phyloP scores from a whole-genome alignment of 208 protist genomes.

The Wallacemonas sp. region DNA sequence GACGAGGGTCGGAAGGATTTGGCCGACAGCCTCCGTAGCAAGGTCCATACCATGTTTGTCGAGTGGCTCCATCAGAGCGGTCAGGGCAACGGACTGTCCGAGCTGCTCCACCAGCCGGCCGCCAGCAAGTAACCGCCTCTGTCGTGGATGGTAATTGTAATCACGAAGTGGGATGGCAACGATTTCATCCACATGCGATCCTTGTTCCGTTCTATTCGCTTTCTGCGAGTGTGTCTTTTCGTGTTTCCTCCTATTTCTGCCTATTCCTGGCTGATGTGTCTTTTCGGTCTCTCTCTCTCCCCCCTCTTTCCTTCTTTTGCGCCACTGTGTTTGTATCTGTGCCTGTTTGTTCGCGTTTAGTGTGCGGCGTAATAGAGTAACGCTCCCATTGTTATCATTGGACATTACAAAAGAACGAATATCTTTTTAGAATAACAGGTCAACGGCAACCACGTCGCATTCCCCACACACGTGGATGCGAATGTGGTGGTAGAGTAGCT shows the following conservation, averaged over 20 bases:
- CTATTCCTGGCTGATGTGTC: background rate
- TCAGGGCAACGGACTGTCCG: conserved; percentile 67
- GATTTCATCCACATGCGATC: no score
- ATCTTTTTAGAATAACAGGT: background rate
- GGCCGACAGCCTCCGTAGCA: conserved; percentile 63
- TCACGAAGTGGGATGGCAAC: no score
- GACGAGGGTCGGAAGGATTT: conserved; percentile 73
- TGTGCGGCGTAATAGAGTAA: background rate
- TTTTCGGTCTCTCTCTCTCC: background rate
- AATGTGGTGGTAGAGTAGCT: no score
- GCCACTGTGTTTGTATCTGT: background rate
- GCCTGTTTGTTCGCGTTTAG: background rate
- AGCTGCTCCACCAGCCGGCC: conserved; percentile 49
- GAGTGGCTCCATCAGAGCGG: conserved; percentile 85
- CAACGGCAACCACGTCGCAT: no score
- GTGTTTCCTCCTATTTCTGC: no score
- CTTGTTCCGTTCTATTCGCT: background rate
- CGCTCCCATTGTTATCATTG: conserved; percentile 5
- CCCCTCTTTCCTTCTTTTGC: background rate
- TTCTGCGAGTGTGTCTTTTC: no score
- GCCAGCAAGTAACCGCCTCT: background rate
- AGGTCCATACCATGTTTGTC: conserved; percentile 80
- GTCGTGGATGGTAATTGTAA: no score
- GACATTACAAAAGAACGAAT: background rate
- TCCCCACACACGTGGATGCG: no score